Conservation (phyloP, 1,284 basidiomycete species). For the Meira nashicola region DNA sequence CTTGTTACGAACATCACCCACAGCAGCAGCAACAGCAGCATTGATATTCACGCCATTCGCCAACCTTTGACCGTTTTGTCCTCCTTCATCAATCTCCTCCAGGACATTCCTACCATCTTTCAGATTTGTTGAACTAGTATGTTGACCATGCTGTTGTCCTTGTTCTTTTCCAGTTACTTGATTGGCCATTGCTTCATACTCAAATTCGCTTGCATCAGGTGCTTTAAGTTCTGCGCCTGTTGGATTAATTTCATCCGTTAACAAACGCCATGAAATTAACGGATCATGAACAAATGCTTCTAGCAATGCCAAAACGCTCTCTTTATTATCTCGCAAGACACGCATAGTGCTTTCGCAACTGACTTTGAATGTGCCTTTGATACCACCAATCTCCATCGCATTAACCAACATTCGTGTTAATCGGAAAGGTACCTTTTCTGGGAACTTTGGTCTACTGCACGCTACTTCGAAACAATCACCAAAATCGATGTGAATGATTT, state of each 20-base stretch:
- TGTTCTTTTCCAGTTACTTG: not conserved
- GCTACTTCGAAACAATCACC: slow-evolving; percentile 57
- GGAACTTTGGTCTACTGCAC: slow-evolving; percentile 80
- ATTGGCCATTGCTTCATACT: slow-evolving; percentile 19
- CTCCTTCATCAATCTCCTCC: not conserved
- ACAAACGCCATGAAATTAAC: slow-evolving; percentile 59
- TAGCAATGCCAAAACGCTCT: slow-evolving; percentile 93
- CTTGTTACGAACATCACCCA: slow-evolving; percentile 42
- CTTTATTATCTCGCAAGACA: slow-evolving; percentile 92
- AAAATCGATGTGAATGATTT: slow-evolving; percentile 96
- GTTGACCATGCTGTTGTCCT: not conserved
- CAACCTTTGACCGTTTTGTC: not conserved
- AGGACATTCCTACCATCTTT: not conserved
- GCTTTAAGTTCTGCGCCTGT: slow-evolving; percentile 28
- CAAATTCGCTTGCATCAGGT: slow-evolving; percentile 46
- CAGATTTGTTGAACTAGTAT: not conserved
- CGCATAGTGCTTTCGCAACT: slow-evolving; percentile 97
- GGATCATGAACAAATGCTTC: slow-evolving; percentile 71
- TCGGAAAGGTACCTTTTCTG: slow-evolving; percentile 97
- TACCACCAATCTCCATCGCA: slow-evolving; percentile 95
- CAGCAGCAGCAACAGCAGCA: slow-evolving; percentile 1
- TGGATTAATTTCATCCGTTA: slow-evolving; percentile 31
- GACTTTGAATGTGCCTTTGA: slow-evolving; percentile 92
- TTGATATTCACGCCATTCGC: not conserved
- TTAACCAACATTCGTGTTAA: slow-evolving; percentile 97